Evolutionary conservation across 2,329 filamentous ascomycete genomes (phyloP), one percentile per base, ranked within the genome.

Genomic region (Aspergillus alliaceus): DNA sequence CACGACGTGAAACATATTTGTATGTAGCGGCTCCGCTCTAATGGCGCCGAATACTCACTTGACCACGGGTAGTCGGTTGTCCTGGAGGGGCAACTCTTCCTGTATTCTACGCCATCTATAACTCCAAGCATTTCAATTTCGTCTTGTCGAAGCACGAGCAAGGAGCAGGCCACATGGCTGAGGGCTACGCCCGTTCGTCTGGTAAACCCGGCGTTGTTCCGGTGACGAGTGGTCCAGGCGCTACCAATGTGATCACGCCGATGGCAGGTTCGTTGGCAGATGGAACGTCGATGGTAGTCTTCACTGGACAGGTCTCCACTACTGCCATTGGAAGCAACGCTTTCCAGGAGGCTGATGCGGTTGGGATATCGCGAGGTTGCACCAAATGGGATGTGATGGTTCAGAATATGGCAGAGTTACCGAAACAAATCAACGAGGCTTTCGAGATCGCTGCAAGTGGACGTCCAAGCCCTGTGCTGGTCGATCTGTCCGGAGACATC

Each of bases 351-450:
- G 93, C 92, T 58, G 95, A 99, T 72, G 88, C 96, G 34, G 82
- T 97, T 58, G 93, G 93, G 65, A 98, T 99, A 74, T 96, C 91
- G 32, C 86, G 93, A 69, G 88, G 93, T 20, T 97, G 93, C 83
- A 97, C 93, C 66, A 98, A 98, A 81, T 99, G 95, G 95, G 98
- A 98, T 69, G 91, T 96, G 59, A 96, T 98, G 92, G 91, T 97
- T 49, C 97, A 96, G 84, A 93, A 89, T 74, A 87, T 96, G 54
- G 92, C 91, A 51, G 95, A 99, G 78, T 83, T 99, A 55, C 95
- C 95, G 51, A 86, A 90, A 68, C 86, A 93, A 63, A 98, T 98
- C 72, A 96, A 97, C 75, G 95, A 98, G 79, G 95, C 95, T 49
- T 98, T 98, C 71, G 93, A 98, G 79, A 98, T 98, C 72, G 95